phyloP scores from a whole-genome alignment of 108 stramenopile species.

The Skeletonema tropicum region DNA sequence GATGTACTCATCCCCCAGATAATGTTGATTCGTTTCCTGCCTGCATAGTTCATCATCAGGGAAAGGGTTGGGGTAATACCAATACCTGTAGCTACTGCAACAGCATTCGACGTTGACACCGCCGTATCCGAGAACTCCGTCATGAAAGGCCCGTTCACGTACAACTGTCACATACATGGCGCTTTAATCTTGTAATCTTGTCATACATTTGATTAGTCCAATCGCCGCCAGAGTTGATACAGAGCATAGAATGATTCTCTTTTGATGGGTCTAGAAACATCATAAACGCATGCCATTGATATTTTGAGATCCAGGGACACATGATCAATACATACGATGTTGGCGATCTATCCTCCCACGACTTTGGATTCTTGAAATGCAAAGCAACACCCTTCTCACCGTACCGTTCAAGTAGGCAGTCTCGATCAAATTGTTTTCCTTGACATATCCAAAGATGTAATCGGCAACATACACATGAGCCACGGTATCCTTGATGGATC shows the following conservation, averaged over 20 bases:
- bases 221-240: background rate
- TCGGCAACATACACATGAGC: background rate
- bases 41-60: background rate
- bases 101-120: background rate
- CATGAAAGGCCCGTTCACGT: background rate
- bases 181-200: background rate
- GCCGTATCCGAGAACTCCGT: background rate
- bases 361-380: no score
- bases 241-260: background rate
- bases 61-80: conserved; percentile 25
- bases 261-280: conserved; percentile 1
- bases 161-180: background rate
- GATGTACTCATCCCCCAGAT: background rate
- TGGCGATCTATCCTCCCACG: no score
- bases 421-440: background rate
- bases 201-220: background rate
- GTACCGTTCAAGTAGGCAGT: no score
- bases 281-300: background rate
- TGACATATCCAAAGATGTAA: background rate
- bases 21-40: conserved; percentile 7
- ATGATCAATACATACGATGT: no score
- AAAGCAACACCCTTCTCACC: no score
- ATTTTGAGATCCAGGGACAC: no score
- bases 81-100: conserved; percentile 22
- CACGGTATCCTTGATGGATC: conserved; percentile 14